Evolutionary conservation across 2,329 filamentous ascomycete genomes (phyloP), one percentile per base, ranked within the genome.

Genomic region (Cercospora sojina): DNA sequence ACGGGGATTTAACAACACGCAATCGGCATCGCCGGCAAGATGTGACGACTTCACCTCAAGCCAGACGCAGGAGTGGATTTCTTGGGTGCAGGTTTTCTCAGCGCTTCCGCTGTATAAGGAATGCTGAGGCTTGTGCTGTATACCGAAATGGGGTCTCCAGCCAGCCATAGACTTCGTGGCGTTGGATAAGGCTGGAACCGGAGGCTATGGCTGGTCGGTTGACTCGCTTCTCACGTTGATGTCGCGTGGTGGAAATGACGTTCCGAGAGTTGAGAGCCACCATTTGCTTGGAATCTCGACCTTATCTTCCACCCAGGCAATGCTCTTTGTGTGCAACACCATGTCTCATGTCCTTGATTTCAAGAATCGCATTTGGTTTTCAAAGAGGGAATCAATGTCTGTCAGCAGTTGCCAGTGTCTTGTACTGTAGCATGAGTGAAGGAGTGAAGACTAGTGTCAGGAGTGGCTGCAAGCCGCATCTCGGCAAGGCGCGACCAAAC

Each of bases 181-280:
- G 53, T 35, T 10, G 10, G 8, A 35, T 35, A 57, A 23, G 53
- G 53, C 53, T 35, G 23, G 5, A 57, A 9, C 8, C 29, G 53
- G 27, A 18, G 9, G 18, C 18, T 23, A 12, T 10, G 29, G 53
- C 35, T 57, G 53, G 53, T 23, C 27, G 53, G 16, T 57, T 31
- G 27, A 31, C 31, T 31, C 53, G 53, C 27, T 57, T 57, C 53
- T 20, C 53, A 57, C 27, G 53, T 35, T 35, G 27, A 18, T 35
- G 53, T 57, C 27, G 53, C 53, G 53, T 57, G 53, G 53, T 57
- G 53, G 53, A 57, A 57, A 57, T 57, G 53, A 57, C 16, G 29
- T 31, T 35, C 31, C 53, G 53, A 35, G 53, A 35, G 27, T 57
- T 20, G 27, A 57, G 27, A 32, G 53, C 53, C 53, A 57, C 53